Percentiles rank a stretch among this genome's conserved stretches.
Evolutionary conservation across 441 rosid genomes (phyloP).

Genomic region (Kokia cookei): DNA sequence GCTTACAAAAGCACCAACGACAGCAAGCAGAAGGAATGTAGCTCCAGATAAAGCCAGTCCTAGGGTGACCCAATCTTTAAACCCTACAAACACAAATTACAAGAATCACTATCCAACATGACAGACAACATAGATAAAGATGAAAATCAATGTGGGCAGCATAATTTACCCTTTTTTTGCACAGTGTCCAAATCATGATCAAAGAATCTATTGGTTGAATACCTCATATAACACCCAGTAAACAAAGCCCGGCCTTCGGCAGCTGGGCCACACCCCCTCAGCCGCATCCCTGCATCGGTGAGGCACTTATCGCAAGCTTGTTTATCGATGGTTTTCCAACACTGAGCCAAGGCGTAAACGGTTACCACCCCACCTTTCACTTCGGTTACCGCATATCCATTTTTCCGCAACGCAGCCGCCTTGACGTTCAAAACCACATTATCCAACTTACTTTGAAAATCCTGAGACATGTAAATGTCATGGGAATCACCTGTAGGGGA

Average conservation of each 20-base stretch:
- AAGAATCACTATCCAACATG: not conserved
- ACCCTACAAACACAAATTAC: not conserved
- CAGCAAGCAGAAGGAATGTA: slow-evolving; percentile 24
- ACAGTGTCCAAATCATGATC: not conserved
- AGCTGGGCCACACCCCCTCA: slow-evolving; percentile 37
- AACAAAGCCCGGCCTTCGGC: slow-evolving; percentile 46
- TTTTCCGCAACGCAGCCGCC: slow-evolving; percentile 22
- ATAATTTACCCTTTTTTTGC: not conserved
- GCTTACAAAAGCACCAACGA: slow-evolving; percentile 43
- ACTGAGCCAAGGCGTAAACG: slow-evolving; percentile 58
- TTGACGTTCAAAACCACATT: slow-evolving; percentile 34
- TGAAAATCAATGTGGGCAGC: not conserved
- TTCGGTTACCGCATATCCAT: slow-evolving; percentile 36
- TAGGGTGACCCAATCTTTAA: not conserved
- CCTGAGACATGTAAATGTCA: not conserved
- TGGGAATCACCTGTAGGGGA: not conserved
- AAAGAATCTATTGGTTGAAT: slow-evolving; percentile 46
- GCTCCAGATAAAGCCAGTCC: slow-evolving; percentile 10
- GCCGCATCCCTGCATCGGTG: slow-evolving; percentile 26
- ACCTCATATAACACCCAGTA: slow-evolving; percentile 60
- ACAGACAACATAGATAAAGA: not conserved
- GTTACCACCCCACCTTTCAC: slow-evolving; percentile 19
- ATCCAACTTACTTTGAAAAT: slow-evolving; percentile 24
- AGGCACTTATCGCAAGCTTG: slow-evolving; percentile 45
- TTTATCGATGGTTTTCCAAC: slow-evolving; percentile 42